Evolutionary conservation across 2,329 filamentous ascomycete species (phyloP).

Genomic region (Xylariomycetidae sp.): DNA sequence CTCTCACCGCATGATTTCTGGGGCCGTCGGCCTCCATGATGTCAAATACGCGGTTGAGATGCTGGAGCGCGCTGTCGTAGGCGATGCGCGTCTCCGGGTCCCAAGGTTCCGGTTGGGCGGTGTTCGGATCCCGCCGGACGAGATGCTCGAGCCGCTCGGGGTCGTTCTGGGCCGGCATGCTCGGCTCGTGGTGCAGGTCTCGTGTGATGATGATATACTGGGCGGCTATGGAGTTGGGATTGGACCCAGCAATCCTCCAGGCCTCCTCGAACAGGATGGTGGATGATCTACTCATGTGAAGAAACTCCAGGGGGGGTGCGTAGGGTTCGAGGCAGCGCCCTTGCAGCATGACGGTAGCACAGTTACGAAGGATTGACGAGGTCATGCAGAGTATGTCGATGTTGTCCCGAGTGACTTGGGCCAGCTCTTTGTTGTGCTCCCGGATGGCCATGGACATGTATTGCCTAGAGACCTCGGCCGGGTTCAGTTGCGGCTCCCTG

Average conservation of each 20-base stretch:
- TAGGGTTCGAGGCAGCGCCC: slow-evolving; percentile 9
- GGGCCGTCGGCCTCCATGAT: slow-evolving; percentile 6
- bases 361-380: slow-evolving; percentile 8
- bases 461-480: slow-evolving; percentile 4
- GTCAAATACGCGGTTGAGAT: slow-evolving; percentile 7
- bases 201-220: slow-evolving; percentile 8
- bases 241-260: slow-evolving; percentile 6
- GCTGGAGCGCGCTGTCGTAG: slow-evolving; percentile 8
- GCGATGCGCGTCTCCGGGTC: slow-evolving; percentile 9
- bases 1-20: slow-evolving; percentile 4
- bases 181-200: slow-evolving; percentile 6
- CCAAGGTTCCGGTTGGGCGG: slow-evolving; percentile 9
- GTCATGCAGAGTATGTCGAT: slow-evolving; percentile 13
- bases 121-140: slow-evolving; percentile 5
- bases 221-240: slow-evolving; percentile 9
- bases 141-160: slow-evolving; percentile 8
- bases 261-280: slow-evolving; percentile 10
- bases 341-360: slow-evolving; percentile 6
- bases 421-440: slow-evolving; percentile 13
- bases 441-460: slow-evolving; percentile 16
- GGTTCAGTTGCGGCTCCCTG: slow-evolving; percentile 1
- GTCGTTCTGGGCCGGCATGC: slow-evolving; percentile 1
- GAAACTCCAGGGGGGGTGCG: slow-evolving; percentile 12
- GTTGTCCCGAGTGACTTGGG: slow-evolving; percentile 9
- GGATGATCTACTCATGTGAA: slow-evolving; percentile 7